A percentile compares a stretch with the other conserved stretches of the same genome.
phyloP scores from a whole-genome alignment of 2,329 filamentous ascomycete genomes.

The Ophiocordyceps camponoti-floridani region DNA sequence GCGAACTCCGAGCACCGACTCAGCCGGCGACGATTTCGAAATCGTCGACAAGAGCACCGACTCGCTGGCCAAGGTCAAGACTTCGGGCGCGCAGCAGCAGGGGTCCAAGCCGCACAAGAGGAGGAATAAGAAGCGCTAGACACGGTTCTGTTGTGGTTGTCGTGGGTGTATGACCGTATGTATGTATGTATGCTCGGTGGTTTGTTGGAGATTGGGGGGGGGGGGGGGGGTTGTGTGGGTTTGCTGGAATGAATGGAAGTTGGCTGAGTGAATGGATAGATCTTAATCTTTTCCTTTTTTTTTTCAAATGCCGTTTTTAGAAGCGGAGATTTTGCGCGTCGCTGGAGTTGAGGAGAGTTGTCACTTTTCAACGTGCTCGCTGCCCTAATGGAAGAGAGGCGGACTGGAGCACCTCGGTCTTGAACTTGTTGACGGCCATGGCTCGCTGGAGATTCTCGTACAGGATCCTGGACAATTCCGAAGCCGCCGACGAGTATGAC shows the following conservation, averaged over 20 bases:
- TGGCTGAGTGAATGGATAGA: too few species aligned
- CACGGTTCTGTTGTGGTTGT: not conserved
- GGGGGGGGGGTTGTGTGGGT: too few species aligned
- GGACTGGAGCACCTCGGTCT: constrained; percentile 11
- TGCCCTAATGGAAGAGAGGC: too few species aligned
- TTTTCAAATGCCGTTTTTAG: too few species aligned
- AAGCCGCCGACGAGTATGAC: constrained; percentile 21
- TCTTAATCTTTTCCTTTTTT: too few species aligned
- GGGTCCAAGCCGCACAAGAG: constrained; percentile 31
- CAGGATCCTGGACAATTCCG: constrained; percentile 14
- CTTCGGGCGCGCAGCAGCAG: constrained; percentile 27
- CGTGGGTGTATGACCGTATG: not conserved
- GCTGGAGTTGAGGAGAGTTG: too few species aligned
- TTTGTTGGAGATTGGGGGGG: too few species aligned
- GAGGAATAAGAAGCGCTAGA: constrained; percentile 20
- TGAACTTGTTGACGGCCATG: not conserved
- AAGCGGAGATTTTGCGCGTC: too few species aligned
- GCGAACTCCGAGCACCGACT: constrained; percentile 36
- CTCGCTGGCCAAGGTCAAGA: constrained; percentile 31
- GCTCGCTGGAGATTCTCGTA: constrained; percentile 4
- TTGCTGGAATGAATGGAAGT: too few species aligned
- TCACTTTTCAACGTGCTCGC: too few species aligned
- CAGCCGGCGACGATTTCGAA: constrained; percentile 43
- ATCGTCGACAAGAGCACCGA: constrained; percentile 42
- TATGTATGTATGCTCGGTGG: too few species aligned